Evolutionary conservation across 805 yeast genomes (phyloP), one percentile per base, ranked within the genome.

Genomic region (Kockiozyma suomiensis): DNA sequence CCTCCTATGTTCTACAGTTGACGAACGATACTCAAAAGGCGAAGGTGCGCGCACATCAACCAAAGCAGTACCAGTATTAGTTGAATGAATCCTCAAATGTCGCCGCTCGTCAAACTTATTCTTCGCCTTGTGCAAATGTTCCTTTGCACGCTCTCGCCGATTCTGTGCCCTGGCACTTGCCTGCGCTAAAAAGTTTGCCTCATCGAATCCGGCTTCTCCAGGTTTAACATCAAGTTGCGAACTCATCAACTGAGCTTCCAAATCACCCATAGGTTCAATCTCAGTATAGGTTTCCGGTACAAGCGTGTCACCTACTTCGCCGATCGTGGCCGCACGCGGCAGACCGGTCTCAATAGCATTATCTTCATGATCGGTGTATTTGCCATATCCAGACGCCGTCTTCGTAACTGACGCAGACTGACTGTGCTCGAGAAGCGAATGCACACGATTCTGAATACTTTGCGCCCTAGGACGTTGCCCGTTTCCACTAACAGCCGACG

Each of bases 331-430:
- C 8, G 58, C 59, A 6, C 56, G 56, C 19, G 33, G 32, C 4
- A 40, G 8, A 13, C 33, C 33, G 1, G 41, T 21, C 41, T 33
- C 38, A 6, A 19, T 15, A 10, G 8, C 28, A 2, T 37, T 21
- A 1, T 28, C 46, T 13, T 51, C 55, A 13, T 43, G 19, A 15
- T 52, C 50, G 0, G 88, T 82, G 67, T 79, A 86, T 68, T 82
- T 81, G 1, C 94, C 94, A 70, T 88, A 88, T 0, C 94, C 94
- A 2, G 79, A 73, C 0, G 93, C 93, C 0, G 90, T 82, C 65
- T 80, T 83, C 12, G 73, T 67, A 0, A 77, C 72, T 1, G 78
- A 78, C 4, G 80, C 77, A 42, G 43, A 25, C 47, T 64, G 66
- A 19, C 58, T 42, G 23, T 66, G 65, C 6, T 61, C 50, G 1